Evolutionary conservation across 2,329 filamentous ascomycete species (phyloP).

Genomic region (Penicillium sp.): DNA sequence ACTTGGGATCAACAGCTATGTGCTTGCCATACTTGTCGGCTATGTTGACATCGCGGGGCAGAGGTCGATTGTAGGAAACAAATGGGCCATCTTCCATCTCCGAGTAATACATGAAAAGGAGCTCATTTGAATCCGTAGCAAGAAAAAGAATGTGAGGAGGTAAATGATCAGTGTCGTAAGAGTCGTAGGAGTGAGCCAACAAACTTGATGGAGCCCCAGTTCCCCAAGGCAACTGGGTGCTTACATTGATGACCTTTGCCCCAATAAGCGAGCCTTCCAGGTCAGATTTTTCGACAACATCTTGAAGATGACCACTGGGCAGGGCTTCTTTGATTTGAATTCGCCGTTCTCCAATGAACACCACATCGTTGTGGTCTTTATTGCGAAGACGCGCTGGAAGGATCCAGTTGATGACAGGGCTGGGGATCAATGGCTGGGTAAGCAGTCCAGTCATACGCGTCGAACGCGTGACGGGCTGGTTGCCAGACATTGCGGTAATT

Average conservation of each 20-base stretch:
- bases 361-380: constrained; percentile 71
- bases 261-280: constrained; percentile 78
- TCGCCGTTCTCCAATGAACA: constrained; percentile 79
- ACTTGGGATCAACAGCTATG: constrained; percentile 77
- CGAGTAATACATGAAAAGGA: constrained; percentile 73
- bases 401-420: constrained; percentile 72
- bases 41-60: constrained; percentile 57
- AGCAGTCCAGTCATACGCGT: constrained; percentile 62
- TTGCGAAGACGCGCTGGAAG: constrained; percentile 76
- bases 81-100: constrained; percentile 56
- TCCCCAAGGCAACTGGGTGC: constrained; percentile 43
- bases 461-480: background rate
- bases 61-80: constrained; percentile 57
- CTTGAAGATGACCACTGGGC: constrained; percentile 65
- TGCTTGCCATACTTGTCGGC: constrained; percentile 60
- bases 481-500: background rate
- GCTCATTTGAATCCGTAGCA: constrained; percentile 68
- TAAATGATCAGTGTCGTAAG: constrained; percentile 35
- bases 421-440: constrained; percentile 74
- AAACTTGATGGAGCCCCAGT: constrained; percentile 27
- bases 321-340: constrained; percentile 76
- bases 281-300: constrained; percentile 74
- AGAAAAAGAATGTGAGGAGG: constrained; percentile 82
- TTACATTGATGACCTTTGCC: constrained; percentile 70
- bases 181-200: background rate